Percentiles rank a stretch among this genome's conserved stretches.
These are phyloP conservation scores for Takakia lepidozioides DNA, from an alignment of 225 moss, liverwort and hornwort species.

Conservation along the genomic window DNA sequence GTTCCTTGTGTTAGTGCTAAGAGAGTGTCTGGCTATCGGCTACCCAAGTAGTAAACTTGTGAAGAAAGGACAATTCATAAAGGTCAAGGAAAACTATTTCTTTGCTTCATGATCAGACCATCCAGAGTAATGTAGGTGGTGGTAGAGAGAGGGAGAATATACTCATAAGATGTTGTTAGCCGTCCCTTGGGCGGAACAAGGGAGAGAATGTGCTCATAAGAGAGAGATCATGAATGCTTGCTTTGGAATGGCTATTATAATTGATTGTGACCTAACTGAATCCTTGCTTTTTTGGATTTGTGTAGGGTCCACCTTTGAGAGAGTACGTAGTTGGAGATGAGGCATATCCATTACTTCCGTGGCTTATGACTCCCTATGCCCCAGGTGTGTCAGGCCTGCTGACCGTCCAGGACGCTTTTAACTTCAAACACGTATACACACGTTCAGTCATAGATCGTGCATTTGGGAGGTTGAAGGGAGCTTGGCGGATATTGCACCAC, in stretches of 20 bases:
- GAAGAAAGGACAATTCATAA: no score
- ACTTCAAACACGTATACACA: conserved; percentile 20
- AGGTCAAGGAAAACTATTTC: no score
- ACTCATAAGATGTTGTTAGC: no score
- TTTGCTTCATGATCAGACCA: no score
- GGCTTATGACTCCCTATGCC: conserved; percentile 79
- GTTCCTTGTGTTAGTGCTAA: not conserved
- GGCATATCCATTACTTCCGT: conserved; percentile 73
- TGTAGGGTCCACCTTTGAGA: conserved; percentile 51
- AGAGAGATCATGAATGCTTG: not conserved
- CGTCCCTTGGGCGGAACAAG: no score
- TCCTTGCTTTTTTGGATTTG: not conserved
- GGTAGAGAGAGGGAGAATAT: no score
- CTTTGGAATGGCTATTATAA: not conserved
- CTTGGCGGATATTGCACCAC: conserved; percentile 70
- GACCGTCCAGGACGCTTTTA: conserved; percentile 39
- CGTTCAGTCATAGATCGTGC: conserved; percentile 60
- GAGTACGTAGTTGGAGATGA: conserved; percentile 87
- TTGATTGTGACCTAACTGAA: not conserved
- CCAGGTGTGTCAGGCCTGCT: conserved; percentile 30
- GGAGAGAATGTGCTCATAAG: no score
- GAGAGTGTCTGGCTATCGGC: not conserved
- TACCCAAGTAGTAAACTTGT: not conserved
- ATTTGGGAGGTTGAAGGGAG: conserved; percentile 67
- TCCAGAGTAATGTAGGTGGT: not conserved